These are phyloP conservation scores for Nectriaceae sp. DNA, from an alignment of 2,329 filamentous ascomycete genomes.

Conservation along the genomic window DNA sequence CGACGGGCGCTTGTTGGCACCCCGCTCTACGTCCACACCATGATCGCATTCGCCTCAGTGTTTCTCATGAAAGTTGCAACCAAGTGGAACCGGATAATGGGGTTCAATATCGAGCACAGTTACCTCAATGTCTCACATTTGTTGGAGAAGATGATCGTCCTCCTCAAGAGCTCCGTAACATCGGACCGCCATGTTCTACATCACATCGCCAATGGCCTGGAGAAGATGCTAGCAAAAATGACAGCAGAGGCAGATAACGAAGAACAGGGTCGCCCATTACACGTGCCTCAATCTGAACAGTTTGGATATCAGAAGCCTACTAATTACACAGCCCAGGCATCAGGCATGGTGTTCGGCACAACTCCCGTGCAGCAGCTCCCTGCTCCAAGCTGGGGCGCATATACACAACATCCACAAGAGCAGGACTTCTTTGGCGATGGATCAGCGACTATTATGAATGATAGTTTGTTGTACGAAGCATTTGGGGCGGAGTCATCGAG, in stretches of 20 bases:
- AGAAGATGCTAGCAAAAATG: constrained; percentile 34
- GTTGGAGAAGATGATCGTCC: constrained; percentile 32
- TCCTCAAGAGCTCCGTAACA: constrained; percentile 32
- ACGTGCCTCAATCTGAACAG: not conserved
- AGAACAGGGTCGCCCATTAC: not conserved
- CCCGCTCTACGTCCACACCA: constrained; percentile 38
- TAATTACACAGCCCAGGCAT: not conserved
- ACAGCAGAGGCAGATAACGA: constrained; percentile 6
- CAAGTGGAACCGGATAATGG: constrained; percentile 35
- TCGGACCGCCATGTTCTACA: constrained; percentile 38
- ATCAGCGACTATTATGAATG: constrained; percentile 22
- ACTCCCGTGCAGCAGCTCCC: constrained; percentile 1
- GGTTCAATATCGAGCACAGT: constrained; percentile 35
- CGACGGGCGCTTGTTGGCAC: constrained; percentile 33
- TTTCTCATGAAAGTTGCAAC: constrained; percentile 39
- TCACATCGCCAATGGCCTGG: constrained; percentile 38
- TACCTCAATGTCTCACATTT: constrained; percentile 31
- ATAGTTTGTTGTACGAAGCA: constrained; percentile 29
- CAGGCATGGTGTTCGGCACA: constrained; percentile 2
- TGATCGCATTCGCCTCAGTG: constrained; percentile 38
- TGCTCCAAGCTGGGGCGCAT: constrained; percentile 5
- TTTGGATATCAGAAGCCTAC: not conserved
- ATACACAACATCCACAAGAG: constrained; percentile 3
- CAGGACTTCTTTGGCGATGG: constrained; percentile 17
- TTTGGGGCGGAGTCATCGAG: constrained; percentile 23